Conservation (phyloP, 345 rosid genomes). For the Lenwebbia sp. region DNA sequence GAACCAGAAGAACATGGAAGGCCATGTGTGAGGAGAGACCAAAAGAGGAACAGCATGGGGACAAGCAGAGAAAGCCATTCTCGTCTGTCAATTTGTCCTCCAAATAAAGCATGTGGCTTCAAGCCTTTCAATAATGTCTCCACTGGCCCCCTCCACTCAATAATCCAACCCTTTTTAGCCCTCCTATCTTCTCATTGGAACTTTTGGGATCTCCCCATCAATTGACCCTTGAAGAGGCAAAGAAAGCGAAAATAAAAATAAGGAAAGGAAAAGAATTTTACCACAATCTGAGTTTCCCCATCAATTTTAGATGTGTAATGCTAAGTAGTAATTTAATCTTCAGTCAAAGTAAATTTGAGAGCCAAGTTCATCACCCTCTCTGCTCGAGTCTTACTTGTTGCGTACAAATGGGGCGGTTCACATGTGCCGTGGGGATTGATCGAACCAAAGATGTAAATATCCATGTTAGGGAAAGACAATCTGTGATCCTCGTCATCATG, state of each 20-base stretch:
- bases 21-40: neutral
- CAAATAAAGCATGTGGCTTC: slow-evolving; percentile 4
- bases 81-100: slow-evolving; percentile 3
- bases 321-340: neutral
- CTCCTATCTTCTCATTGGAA: neutral
- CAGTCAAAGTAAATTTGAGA: neutral
- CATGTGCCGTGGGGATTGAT: neutral
- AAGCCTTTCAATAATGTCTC: neutral
- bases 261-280: neutral
- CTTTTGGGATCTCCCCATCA: neutral
- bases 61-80: neutral
- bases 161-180: neutral
- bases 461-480: neutral
- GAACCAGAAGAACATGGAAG: neutral
- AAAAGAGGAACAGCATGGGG: slow-evolving; percentile 1
- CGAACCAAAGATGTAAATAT: neutral
- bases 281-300: neutral
- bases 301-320: neutral
- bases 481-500: neutral
- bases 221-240: neutral
- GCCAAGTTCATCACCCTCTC: neutral
- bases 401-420: neutral
- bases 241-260: neutral
- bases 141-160: neutral
- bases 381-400: neutral